Conservation (phyloP, 345 rosid genomes). For the Salix brachista region DNA sequence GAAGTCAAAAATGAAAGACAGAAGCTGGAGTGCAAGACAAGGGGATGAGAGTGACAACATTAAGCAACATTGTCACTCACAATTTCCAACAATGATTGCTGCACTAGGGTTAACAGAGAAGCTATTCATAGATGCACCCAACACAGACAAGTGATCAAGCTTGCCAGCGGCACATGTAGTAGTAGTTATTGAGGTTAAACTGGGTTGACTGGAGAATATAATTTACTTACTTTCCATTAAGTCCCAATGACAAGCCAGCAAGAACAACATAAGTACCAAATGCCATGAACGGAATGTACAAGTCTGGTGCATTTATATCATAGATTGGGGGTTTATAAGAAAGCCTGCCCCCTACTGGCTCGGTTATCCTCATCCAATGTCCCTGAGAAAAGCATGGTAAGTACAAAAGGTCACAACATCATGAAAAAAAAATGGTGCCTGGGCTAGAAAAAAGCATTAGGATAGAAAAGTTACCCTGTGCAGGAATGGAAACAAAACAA, state of each 20-base stretch:
- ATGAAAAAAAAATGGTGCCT: background rate
- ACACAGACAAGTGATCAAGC: background rate
- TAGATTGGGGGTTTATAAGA: conserved; percentile 91
- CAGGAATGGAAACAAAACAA: conserved; percentile 81
- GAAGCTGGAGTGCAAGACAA: background rate
- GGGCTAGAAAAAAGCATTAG: conserved; percentile 3
- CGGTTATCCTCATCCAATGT: conserved; percentile 89
- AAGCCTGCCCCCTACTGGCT: conserved; percentile 96
- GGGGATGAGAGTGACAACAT: background rate
- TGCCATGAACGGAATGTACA: conserved; percentile 96
- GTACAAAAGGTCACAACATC: background rate
- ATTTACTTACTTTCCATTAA: conserved; percentile 73
- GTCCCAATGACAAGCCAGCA: conserved; percentile 79
- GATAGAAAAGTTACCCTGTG: conserved; percentile 64
- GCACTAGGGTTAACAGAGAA: background rate
- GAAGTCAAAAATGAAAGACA: background rate
- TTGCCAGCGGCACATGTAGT: background rate
- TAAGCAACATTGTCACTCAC: background rate
- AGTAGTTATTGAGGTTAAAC: background rate
- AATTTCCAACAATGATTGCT: background rate
- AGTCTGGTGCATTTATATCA: conserved; percentile 92
- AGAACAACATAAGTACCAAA: conserved; percentile 84
- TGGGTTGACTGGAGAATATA: background rate
- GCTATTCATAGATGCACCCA: background rate
- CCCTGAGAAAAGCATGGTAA: conserved; percentile 46